Evolutionary conservation across 495 filamentous ascomycete genomes (phyloP), one percentile per base, ranked within the genome.

Genomic region (Hypoxylon cercidicola): DNA sequence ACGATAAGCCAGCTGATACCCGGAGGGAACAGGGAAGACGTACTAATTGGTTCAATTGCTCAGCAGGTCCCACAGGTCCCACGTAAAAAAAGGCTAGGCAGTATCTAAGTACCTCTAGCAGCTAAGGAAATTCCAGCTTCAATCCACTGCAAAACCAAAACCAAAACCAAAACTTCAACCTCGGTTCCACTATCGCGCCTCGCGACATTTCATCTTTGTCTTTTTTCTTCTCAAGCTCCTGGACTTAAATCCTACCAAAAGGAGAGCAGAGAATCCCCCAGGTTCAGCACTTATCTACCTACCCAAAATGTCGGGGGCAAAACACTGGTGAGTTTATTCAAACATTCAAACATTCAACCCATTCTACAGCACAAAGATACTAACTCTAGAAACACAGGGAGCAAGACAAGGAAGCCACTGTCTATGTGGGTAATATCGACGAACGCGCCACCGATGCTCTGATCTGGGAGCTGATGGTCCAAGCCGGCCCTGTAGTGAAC

Each of bases 361-460:
- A n/a, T n/a, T n/a, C n/a, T n/a, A n/a, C n/a, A n/a, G n/a, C 13
- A 41, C 34, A 46, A 40, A 53, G 49, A 64, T 41, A 49, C 54
- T 49, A 28, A 46, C 46, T 43, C 6, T 25, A 21, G n/a, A 11
- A 12, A 40, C 48, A 58, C 67, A 97, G 94, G 94, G 94, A 98
- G 75, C 95, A 99, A 80, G 93, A 98, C 75, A 98, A 98, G 75
- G 95, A 98, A 78, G 94, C 93, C 47, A 99, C 95, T 15, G 91
- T 97, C 74, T 99, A 99, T 77, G 89, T 98, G 64, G 95, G 95
- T 74, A 98, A 98, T 75, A 90, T 99, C 70, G 95, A 99, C 77
- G 95, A 99, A 79, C 90, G 96, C 72, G 91, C 92, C 53, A 88
- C 91, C 52, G 92, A 97, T 77, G 89, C 89, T 67, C 81, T 97